Percentiles rank a stretch among this genome's conserved stretches.
Evolutionary conservation across 1,284 basidiomycete species (phyloP).

Genomic region (Sparassis latifolia): DNA sequence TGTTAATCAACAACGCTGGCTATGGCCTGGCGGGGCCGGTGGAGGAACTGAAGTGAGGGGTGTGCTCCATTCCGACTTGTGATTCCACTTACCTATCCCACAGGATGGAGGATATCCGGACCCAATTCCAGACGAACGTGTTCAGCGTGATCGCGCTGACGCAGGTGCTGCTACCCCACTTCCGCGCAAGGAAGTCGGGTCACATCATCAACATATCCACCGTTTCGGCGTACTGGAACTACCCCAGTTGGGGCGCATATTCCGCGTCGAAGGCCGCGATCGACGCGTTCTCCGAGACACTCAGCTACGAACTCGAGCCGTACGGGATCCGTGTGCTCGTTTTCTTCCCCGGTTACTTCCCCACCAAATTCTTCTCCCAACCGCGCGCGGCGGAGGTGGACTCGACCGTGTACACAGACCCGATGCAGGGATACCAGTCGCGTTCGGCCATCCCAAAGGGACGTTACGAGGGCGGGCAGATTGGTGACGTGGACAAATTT

Average conservation of each 20-base stretch:
- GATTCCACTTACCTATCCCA: background rate
- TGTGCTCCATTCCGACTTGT: background rate
- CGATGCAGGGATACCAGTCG: background rate
- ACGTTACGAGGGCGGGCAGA: background rate
- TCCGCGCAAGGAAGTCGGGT: slow-evolving; percentile 7
- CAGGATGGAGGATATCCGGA: slow-evolving; percentile 7
- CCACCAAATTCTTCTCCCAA: slow-evolving; percentile 19
- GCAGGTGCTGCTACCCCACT: slow-evolving; percentile 8
- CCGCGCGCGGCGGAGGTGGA: background rate
- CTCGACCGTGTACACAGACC: background rate
- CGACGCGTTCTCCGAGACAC: background rate
- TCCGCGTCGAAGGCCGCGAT: background rate
- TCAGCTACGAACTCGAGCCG: slow-evolving; percentile 17
- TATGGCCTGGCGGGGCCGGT: background rate
- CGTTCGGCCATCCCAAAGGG: no score
- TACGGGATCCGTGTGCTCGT: slow-evolving; percentile 20
- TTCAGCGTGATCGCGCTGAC: slow-evolving; percentile 10
- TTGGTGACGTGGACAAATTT: slow-evolving; percentile 1
- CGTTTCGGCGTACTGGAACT: slow-evolving; percentile 17
- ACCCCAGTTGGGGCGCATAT: background rate
- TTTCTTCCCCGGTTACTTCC: slow-evolving; percentile 24
- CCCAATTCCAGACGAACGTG: slow-evolving; percentile 8
- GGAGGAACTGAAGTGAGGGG: background rate
- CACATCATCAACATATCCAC: slow-evolving; percentile 13
- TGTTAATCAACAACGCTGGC: background rate